phyloP scores from a whole-genome alignment of 805 yeast species.

The Wickerhamiella qilinensis region DNA sequence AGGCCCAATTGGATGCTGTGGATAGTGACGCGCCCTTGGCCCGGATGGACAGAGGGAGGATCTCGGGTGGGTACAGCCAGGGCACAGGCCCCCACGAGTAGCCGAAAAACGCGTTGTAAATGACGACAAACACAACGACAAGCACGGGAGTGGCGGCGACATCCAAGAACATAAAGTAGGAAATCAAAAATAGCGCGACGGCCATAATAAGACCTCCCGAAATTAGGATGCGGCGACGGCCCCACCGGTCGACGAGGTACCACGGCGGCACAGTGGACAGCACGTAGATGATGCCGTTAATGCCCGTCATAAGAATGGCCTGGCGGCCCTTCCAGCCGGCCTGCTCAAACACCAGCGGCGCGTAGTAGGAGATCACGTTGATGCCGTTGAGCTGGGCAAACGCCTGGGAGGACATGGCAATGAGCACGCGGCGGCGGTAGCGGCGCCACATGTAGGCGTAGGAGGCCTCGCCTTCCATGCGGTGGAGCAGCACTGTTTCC shows the following conservation, averaged over 20 bases:
- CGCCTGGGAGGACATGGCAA: constrained; percentile 81
- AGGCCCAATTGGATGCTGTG: constrained; percentile 87
- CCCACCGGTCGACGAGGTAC: constrained; percentile 84
- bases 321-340: constrained; percentile 89
- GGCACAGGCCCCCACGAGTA: constrained; percentile 92
- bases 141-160: constrained; percentile 41
- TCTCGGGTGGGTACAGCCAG: constrained; percentile 77
- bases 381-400: constrained; percentile 92
- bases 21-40: constrained; percentile 84
- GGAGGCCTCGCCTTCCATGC: constrained; percentile 67
- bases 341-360: constrained; percentile 83
- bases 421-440: constrained; percentile 61
- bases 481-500: constrained; percentile 56
- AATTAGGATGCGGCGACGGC: constrained; percentile 68
- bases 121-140: constrained; percentile 62
- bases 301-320: constrained; percentile 84
- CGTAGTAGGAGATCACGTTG: constrained; percentile 82
- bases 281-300: constrained; percentile 45
- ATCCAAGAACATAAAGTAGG: constrained; percentile 41
- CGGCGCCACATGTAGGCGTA: constrained; percentile 61
- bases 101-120: constrained; percentile 71
- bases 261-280: constrained; percentile 73
- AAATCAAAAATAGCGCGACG: constrained; percentile 43
- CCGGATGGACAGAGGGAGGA: constrained; percentile 67
- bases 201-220: constrained; percentile 76